Percentiles rank a stretch among this genome's conserved stretches.
These are phyloP conservation scores for Posidonia australis DNA, from an alignment of 106 monocot genomes.

Conservation along the genomic window DNA sequence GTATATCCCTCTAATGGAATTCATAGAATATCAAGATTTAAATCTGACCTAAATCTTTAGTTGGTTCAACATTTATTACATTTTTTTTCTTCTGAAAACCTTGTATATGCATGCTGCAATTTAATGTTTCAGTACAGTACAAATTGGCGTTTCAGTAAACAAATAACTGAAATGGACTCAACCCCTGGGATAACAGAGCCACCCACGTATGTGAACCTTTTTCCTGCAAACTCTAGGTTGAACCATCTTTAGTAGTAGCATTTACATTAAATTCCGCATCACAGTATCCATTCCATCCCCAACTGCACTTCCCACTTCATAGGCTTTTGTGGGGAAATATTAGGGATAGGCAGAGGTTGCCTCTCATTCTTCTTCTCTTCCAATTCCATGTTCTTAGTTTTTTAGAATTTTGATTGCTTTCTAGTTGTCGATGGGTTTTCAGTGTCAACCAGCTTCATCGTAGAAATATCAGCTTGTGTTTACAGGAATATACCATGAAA, in stretches of 20 bases:
- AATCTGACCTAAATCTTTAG: no score
- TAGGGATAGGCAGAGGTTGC: neutral
- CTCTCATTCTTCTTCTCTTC: neutral
- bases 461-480: neutral
- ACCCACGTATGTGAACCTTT: no score
- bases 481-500: neutral
- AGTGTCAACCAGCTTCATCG: neutral
- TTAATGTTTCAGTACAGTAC: no score
- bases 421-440: neutral
- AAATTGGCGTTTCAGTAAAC: no score
- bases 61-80: no score
- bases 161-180: no score
- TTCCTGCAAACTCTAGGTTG: neutral
- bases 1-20: no score
- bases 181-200: no score
- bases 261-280: slow-evolving; percentile 14
- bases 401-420: neutral
- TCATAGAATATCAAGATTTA: no score
- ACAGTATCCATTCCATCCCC: slow-evolving; percentile 15
- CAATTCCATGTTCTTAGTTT: neutral
- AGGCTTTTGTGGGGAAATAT: neutral
- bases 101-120: no score
- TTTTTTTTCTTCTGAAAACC: no score
- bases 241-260: neutral
- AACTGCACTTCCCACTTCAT: neutral